These are phyloP conservation scores for Termitomyces sp. DNA, from an alignment of 768 basidiomycete genomes.

Conservation along the genomic window DNA sequence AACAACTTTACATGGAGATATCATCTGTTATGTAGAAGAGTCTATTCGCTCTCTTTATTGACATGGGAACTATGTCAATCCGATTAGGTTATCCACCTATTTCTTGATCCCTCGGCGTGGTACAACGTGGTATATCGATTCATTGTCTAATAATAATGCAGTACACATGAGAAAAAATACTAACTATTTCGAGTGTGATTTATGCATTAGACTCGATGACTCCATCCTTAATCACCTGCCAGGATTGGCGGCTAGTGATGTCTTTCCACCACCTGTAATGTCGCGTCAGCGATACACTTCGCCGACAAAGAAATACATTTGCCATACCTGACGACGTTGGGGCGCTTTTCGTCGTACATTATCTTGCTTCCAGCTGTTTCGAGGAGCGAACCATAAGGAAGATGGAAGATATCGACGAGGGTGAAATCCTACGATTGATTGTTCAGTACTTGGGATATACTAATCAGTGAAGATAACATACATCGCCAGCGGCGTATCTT, in stretches of 20 bases:
- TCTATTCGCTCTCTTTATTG: background rate
- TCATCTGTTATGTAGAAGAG: background rate
- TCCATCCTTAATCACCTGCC: constrained; percentile 21
- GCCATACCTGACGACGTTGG: constrained; percentile 16
- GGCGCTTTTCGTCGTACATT: constrained; percentile 6
- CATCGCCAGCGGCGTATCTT: constrained; percentile 55
- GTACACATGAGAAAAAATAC: too few species aligned
- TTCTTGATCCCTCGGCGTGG: too few species aligned
- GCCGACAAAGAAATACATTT: background rate
- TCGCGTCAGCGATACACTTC: background rate
- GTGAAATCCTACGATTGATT: constrained; percentile 5
- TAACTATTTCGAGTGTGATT: background rate
- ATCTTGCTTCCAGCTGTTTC: constrained; percentile 11
- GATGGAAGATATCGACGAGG: constrained; percentile 19
- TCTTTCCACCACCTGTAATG: constrained; percentile 21
- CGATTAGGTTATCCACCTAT: too few species aligned
- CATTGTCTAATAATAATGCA: background rate
- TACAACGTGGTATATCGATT: background rate
- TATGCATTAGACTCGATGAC: constrained; percentile 7
- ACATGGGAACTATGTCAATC: background rate
- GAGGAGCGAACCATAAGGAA: constrained; percentile 16
- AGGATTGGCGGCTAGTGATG: constrained; percentile 16
- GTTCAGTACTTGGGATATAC: background rate
- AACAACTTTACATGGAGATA: background rate
- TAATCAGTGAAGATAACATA: constrained; percentile 18